Conservation (phyloP, 441 rosid genomes). For the Adansonia rubrostipa region DNA sequence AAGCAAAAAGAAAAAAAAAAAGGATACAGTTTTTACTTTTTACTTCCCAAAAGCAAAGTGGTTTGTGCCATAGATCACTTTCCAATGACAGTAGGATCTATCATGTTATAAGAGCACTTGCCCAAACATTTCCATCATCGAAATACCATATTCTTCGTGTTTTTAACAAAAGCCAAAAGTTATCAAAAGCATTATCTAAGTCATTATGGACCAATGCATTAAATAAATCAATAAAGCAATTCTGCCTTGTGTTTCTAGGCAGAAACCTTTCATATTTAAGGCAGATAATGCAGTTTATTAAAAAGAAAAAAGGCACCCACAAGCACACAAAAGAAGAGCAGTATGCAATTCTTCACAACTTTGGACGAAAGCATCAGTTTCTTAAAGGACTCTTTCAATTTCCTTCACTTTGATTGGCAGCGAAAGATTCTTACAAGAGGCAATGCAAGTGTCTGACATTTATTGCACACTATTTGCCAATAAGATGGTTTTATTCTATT, state of each 20-base stretch:
- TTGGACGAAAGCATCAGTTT: neutral
- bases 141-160: neutral
- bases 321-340: neutral
- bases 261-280: neutral
- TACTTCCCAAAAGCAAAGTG: neutral
- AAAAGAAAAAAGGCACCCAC: neutral
- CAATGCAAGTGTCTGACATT: neutral
- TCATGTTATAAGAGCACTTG: neutral
- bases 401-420: neutral
- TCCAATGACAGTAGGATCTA: neutral
- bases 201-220: constrained; percentile 1
- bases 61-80: neutral
- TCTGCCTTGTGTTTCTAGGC: neutral
- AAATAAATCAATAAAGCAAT: neutral
- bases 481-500: neutral
- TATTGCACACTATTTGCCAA: neutral
- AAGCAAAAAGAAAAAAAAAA: neutral
- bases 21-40: neutral
- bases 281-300: neutral
- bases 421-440: neutral
- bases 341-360: neutral
- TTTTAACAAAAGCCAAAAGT: neutral
- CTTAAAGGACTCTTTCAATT: neutral
- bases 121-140: neutral
- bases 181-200: neutral